These are phyloP conservation scores for Cyclotella cryptica DNA, from an alignment of 108 stramenopile genomes.

Conservation along the genomic window DNA sequence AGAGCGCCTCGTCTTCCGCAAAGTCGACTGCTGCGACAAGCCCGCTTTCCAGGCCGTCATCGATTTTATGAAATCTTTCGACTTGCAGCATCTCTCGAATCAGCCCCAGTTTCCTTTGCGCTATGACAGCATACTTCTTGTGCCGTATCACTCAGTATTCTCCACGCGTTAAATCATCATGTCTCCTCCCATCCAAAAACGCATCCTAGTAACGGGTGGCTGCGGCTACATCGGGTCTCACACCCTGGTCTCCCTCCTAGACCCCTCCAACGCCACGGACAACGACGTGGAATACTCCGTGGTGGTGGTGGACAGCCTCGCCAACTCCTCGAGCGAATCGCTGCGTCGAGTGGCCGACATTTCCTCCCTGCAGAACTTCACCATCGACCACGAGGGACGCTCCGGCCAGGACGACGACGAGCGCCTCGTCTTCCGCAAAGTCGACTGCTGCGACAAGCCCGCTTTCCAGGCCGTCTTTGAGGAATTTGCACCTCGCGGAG, in stretches of 20 bases:
- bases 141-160: no score
- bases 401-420: constrained; percentile 43
- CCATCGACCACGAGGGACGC: constrained; percentile 16
- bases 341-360: constrained; percentile 83
- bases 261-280: constrained; percentile 41
- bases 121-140: no score
- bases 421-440: constrained; percentile 75
- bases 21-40: constrained; percentile 81
- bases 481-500: constrained; percentile 53
- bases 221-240: constrained; percentile 99
- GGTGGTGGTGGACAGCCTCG: constrained; percentile 87
- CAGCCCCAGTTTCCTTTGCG: no score
- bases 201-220: constrained; percentile 95
- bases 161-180: no score
- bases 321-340: constrained; percentile 74
- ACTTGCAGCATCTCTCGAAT: no score
- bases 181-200: constrained; percentile 20
- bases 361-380: constrained; percentile 46
- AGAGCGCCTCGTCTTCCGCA: constrained; percentile 71
- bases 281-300: constrained; percentile 75
- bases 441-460: constrained; percentile 74
- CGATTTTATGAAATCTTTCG: no score
- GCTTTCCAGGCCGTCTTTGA: constrained; percentile 80
- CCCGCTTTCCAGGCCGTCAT: constrained; percentile 65
- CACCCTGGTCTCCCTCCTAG: constrained; percentile 92